Base-by-base conservation (phyloP, 202 grass and related monocot species). In the Digitaria exilis region DNA sequence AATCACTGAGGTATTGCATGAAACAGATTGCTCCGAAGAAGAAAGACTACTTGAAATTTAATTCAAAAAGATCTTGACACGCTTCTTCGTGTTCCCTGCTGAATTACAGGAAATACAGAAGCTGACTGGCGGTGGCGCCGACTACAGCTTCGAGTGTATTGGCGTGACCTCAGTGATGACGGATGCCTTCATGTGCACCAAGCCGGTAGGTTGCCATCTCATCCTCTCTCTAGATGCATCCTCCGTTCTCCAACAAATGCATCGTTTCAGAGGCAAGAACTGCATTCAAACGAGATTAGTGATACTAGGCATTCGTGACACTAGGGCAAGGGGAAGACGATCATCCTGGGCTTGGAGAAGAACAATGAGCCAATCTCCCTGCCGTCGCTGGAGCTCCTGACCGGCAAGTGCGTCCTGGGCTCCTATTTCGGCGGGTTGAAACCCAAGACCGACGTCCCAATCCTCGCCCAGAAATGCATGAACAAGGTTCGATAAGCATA, bases 61-160 rank as follows among this genome's bases (percentile, higher is more conserved):
- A 10, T 56, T 24, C 1, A 15, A 16, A 46, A 16, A 46, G 45
- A 43, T 35, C 9, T 6, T 14, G 16, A 56, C 7, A 43, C 19
- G 15, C 13, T 32, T 59, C 1, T 59, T 59, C 11, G 24, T 26
- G 29, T 55, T 14, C 61, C 26, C 45, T 45, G 12, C 3, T 63
- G 21, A 25, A 54, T 14, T 31, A 2, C 28, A 97, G 94, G 84
- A 88, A 26, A 94, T 97, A 21, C 25, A 11, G 7, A 85, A 89
- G 85, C 84, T 97, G 82, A 91, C 89, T 0, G 59, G 50, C 8
- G 91, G 89, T 6, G 91, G 94, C 4, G 91, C 82, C 7, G 89
- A 94, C 48, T 97, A 91, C 69, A 82, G 91, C 89, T 94, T 97
- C 16, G 94, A 97, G 82, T 97, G 94, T 48, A 82, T 97, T 7